Conservation (phyloP, 2,329 filamentous ascomycete species). For the Furcasterigmium furcatum region DNA sequence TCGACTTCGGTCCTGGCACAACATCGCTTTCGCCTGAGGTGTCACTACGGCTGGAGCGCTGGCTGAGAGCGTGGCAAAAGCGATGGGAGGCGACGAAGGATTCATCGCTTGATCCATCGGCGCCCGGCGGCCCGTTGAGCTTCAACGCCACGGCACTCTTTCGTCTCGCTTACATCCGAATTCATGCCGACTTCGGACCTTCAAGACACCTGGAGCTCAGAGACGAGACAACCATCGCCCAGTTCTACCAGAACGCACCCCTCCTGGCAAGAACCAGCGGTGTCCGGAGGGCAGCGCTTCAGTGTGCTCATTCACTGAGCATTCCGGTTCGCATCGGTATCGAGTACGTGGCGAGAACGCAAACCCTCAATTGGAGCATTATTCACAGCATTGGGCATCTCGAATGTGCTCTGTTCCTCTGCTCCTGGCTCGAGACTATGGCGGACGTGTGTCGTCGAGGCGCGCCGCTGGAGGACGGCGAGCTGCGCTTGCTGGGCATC, state of each 20-base stretch:
- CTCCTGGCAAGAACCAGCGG: slow-evolving; percentile 37
- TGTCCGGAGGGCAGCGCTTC: slow-evolving; percentile 45
- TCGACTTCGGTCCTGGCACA: slow-evolving; percentile 11
- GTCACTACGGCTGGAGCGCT: slow-evolving; percentile 37
- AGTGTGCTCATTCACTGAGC: slow-evolving; percentile 51
- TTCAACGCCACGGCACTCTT: slow-evolving; percentile 35
- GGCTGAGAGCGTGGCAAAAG: slow-evolving; percentile 46
- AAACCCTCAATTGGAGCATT: slow-evolving; percentile 53
- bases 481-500: slow-evolving; percentile 16
- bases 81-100: slow-evolving; percentile 50
- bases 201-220: slow-evolving; percentile 39
- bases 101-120: slow-evolving; percentile 49
- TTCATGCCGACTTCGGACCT: slow-evolving; percentile 11
- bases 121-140: slow-evolving; percentile 47
- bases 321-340: slow-evolving; percentile 51
- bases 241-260: slow-evolving; percentile 18
- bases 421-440: slow-evolving; percentile 31
- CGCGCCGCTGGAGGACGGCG: slow-evolving; percentile 10
- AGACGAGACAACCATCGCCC: slow-evolving; percentile 43
- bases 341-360: slow-evolving; percentile 47
- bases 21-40: slow-evolving; percentile 36
- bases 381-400: slow-evolving; percentile 51
- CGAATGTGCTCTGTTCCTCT: slow-evolving; percentile 45
- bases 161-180: slow-evolving; percentile 21
- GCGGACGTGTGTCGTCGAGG: slow-evolving; percentile 12